Evolutionary conservation across 345 rosid genomes (phyloP).

Genomic region (Eucalyptus decipiens): DNA sequence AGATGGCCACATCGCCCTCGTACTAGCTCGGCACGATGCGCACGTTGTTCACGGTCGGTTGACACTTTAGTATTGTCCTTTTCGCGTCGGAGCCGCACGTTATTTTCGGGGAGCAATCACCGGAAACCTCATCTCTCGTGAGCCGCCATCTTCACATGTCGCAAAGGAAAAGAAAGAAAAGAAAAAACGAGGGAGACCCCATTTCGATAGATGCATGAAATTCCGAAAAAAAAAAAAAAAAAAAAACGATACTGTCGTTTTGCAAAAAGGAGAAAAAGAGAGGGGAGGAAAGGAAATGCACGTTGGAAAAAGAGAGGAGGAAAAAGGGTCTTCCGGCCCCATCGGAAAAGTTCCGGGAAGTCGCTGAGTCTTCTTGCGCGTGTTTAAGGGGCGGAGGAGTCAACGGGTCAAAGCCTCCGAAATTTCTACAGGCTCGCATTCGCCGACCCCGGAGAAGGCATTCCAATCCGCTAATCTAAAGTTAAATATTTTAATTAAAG

Average conservation of each 20-base stretch:
- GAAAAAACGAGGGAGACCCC: neutral
- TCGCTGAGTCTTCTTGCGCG: neutral
- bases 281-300: neutral
- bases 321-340: neutral
- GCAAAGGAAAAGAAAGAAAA: neutral
- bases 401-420: neutral
- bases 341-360: neutral
- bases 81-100: neutral
- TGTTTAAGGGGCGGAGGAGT: neutral
- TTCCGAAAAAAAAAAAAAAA: fast-evolving
- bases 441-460: neutral
- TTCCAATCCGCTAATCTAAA: no score
- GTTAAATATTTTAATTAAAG: no score
- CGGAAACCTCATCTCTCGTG: neutral
- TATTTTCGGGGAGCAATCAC: neutral
- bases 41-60: neutral
- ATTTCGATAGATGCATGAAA: neutral
- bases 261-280: neutral
- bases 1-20: neutral
- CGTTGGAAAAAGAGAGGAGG: neutral
- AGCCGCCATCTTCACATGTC: neutral
- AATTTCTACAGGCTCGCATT: neutral
- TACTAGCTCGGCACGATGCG: neutral
- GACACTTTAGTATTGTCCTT: neutral
- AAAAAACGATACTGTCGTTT: neutral